Evolutionary conservation across 495 filamentous ascomycete species (phyloP), one percentile per base, ranked within the genome.

Genomic region (Lasiosphaeria ovina): DNA sequence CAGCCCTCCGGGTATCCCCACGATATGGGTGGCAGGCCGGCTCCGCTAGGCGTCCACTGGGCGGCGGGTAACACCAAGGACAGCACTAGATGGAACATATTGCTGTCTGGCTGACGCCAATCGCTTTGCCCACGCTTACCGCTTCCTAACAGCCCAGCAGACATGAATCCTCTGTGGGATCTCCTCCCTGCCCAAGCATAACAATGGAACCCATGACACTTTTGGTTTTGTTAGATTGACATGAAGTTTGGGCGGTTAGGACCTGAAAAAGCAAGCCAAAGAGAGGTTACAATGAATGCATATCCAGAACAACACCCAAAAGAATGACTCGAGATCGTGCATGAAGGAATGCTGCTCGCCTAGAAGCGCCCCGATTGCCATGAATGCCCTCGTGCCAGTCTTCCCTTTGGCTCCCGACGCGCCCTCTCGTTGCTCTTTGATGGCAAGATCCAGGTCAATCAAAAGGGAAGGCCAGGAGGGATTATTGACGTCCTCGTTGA

Each of bases 261-360:
- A n/a, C n/a, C n/a, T n/a, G n/a, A n/a, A n/a, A n/a, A n/a, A n/a
- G n/a, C n/a, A n/a, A n/a, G n/a, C n/a, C n/a, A n/a, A n/a, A n/a
- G n/a, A n/a, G n/a, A n/a, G n/a, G n/a, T 76, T 35, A 53, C 66
- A 75, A 51, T 81, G 72, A 34, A 81, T 72, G 60, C 70, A 79
- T 51, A 81, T 76, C 75, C 73, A 79, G 57, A 80, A 82, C 0
- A 83, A 58, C 31, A 84, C 78, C 76, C 74, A 83, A 62, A 83
- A 83, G 65, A 84, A 81, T 32, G 76, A 83, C 68, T 84, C 78
- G 12, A 84, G 72, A 60, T 79, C 73, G 54, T 80, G 72, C 72
- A 78, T 74, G 48, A 78, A 79, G 4, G 68, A 71, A 63, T 79
- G 71, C 12, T 69, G 59, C 57, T 81, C 67, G 60, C 69, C 69